A percentile compares a stretch with the other conserved stretches of the same genome.
These are phyloP conservation scores for Cyberlindnera mycetangii DNA, from an alignment of 805 yeast genomes.

Conservation along the genomic window DNA sequence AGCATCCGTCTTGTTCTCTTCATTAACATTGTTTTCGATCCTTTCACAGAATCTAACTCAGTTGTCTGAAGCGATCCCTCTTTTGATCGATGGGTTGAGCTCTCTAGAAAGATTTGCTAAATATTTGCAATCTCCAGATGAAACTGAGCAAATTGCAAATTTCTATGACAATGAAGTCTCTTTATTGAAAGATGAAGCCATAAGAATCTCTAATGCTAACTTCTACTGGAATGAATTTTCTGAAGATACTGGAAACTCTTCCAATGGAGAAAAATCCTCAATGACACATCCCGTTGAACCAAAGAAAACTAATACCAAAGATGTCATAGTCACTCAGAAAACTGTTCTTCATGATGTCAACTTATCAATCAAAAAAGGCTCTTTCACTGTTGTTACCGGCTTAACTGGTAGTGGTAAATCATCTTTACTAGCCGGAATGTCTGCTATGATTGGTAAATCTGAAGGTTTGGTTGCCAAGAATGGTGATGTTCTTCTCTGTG, in stretches of 20 bases:
- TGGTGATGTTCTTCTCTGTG: slow-evolving; percentile 46
- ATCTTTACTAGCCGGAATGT: slow-evolving; percentile 3
- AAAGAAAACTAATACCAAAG: no score
- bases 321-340: slow-evolving; percentile 30
- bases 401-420: slow-evolving; percentile 64
- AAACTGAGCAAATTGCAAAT: neutral
- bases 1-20: slow-evolving; percentile 62
- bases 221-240: neutral
- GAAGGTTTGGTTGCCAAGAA: slow-evolving; percentile 45
- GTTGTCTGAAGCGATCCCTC: slow-evolving; percentile 59
- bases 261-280: slow-evolving; percentile 9
- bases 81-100: slow-evolving; percentile 58
- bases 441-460: slow-evolving; percentile 45
- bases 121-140: slow-evolving; percentile 34
- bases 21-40: slow-evolving; percentile 62
- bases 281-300: no score
- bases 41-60: slow-evolving; percentile 55
- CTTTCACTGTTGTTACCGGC: slow-evolving; percentile 9
- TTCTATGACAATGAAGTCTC: neutral
- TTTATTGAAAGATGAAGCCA: neutral
- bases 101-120: slow-evolving; percentile 57
- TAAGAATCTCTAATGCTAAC: neutral
- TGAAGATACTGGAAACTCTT: neutral
- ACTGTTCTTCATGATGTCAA: slow-evolving; percentile 20
- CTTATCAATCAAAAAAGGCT: slow-evolving; percentile 4